Evolutionary conservation across 495 filamentous ascomycete species (phyloP).

Genomic region (Jackrogersella minutella): DNA sequence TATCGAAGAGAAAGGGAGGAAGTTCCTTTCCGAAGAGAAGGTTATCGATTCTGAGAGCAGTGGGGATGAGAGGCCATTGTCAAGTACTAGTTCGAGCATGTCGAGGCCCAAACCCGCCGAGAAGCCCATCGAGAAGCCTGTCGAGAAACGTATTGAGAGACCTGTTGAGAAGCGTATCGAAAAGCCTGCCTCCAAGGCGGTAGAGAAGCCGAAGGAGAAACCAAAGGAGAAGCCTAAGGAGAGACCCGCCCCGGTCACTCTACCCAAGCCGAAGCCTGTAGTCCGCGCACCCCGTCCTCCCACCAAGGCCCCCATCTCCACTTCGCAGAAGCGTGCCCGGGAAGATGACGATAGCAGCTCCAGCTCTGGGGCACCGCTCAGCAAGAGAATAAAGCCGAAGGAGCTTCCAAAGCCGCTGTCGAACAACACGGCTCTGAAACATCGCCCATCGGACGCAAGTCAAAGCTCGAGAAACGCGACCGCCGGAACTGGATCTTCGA

Average conservation of each 20-base stretch:
- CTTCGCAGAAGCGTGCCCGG: constrained; percentile 49
- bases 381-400: constrained; percentile 57
- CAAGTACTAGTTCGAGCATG: constrained; percentile 44
- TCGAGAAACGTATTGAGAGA: constrained; percentile 26
- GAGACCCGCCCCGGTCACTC: constrained; percentile 33
- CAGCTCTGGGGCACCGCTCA: constrained; percentile 59
- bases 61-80: constrained; percentile 54
- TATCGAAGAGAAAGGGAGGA: constrained; percentile 40
- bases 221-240: constrained; percentile 49
- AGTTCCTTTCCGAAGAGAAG: constrained; percentile 70
- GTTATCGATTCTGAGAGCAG: constrained; percentile 81
- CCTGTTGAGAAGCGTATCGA: constrained; percentile 46
- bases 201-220: constrained; percentile 46
- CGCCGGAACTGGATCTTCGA: constrained; percentile 42
- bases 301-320: constrained; percentile 41
- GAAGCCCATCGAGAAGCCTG: constrained; percentile 35
- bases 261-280: constrained; percentile 41
- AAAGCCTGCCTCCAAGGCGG: constrained; percentile 38
- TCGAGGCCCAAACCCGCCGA: constrained; percentile 46
- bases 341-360: constrained; percentile 62
- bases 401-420: constrained; percentile 39
- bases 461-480: constrained; percentile 50
- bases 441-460: constrained; percentile 57
- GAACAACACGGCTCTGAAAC: constrained; percentile 40
- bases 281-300: constrained; percentile 41